Base-by-base conservation (phyloP, 139 green algal genomes). In the Axilococcus clingmanii region DNA sequence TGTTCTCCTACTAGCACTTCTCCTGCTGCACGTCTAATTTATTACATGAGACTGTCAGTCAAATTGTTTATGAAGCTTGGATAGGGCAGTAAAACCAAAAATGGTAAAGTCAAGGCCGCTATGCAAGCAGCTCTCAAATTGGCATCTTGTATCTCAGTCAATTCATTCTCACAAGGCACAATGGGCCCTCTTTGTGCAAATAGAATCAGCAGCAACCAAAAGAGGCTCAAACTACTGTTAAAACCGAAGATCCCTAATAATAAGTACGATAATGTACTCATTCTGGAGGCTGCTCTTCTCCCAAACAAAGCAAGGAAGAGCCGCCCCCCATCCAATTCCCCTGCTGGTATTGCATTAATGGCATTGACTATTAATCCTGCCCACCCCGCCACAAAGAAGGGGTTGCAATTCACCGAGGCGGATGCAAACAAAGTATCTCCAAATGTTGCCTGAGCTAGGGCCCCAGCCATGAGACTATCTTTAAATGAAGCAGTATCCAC, bases 121-220 rank as follows among this genome's bases (percentile, higher is more conserved):
- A 78, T 12, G 9, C 61, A 63, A 2, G 60, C 27, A 12, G 37
- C 29, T 44, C 32, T 41, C 4, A 53, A 40, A 29, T 16, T 19
- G 19, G 47, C 43, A 14, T 41, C 7, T 1, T 62, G 41, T 9
- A 59, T 24, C 2, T 12, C 12, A 12, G 56, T 48, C 4, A 81
- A 34, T 54, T 78, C 74, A 22, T 82, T 50, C 24, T 72, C 31
- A 29, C 69, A 75, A 5, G 81, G 82, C 14, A 68, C 34, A 20
- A 86, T 65, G 9, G 81, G 81, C 2, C 81, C 78, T 23, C 81
- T 56, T 71, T 91, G 83, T 46, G 89, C 55, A 7, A 76, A 76
- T 47, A 88, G 47, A 46, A 88, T 61, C 38, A 89, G 49, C 30
- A 85, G 57, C n/a, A 91, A 46, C 82, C 82, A 92, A 61, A 81